Base-by-base conservation (phyloP, 495 filamentous ascomycete genomes). In the Clohesyomyces aquaticus region DNA sequence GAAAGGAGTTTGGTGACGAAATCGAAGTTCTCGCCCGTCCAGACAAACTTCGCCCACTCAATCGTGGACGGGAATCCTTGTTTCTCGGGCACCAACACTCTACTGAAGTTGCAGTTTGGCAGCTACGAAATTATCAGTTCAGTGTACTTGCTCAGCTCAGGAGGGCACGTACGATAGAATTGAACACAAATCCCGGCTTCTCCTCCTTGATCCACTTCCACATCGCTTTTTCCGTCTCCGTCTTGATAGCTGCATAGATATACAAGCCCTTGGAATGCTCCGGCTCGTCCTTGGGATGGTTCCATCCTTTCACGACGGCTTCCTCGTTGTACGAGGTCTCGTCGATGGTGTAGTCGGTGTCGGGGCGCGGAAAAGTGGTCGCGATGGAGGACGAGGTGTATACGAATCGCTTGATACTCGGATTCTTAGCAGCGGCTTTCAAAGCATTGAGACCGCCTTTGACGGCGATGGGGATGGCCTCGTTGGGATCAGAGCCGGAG, bases 161-260 rank as follows among this genome's bases (percentile, higher is more conserved):
- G 18, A 10, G 4, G 19, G 4, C 1, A 60, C 62, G 45, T 41
- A 65, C 73, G 6, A 87, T 68, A 35, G 48, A 57, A 32, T 83
- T 83, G 61, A 85, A 75, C 2, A 63, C 74, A 62, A 84, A 86
- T 0, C 38, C 16, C 0, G 81, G 80, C 43, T 80, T 75, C 11
- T 83, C 50, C 47, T 81, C 75, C 22, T 79, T 71, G 1, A 80
- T 62, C 61, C 83, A 87, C 52, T 77, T 73, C 82, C 81, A 87
- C 2, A 81, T 64, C 2, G 75, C 73, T 32, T 72, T 77, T 71
- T 88, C 85, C 0, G 76, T 79, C 29, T 78, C 75, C 0, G 77
- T 79, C 65, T 89, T 87, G 61, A 79, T 81, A 0, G 82, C 82
- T 0, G 70, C 67, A 61, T 89, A 85, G 1, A 84, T 77, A 26